Percentiles rank a stretch among this genome's conserved stretches.
phyloP scores from a whole-genome alignment of 495 filamentous ascomycete species.

The Talaromyces adpressus region DNA sequence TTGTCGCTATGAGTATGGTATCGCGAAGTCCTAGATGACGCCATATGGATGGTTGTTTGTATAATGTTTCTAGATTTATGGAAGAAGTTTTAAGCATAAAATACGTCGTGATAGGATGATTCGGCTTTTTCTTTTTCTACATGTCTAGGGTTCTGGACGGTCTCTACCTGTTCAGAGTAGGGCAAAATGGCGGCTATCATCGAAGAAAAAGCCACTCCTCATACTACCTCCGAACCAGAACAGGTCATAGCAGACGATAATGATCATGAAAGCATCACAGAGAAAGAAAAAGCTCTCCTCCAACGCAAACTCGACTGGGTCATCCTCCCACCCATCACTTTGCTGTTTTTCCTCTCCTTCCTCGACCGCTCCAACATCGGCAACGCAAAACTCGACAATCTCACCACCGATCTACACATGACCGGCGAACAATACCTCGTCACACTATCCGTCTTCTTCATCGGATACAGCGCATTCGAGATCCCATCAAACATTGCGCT shows the following conservation, averaged over 20 bases:
- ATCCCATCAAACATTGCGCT: constrained; percentile 69
- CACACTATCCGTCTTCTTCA: constrained; percentile 66
- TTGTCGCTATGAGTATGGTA: background rate
- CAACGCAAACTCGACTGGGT: constrained; percentile 59
- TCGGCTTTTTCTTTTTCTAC: background rate
- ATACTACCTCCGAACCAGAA: background rate
- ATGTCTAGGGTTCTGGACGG: background rate
- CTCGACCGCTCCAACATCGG: constrained; percentile 67
- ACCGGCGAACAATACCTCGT: constrained; percentile 67
- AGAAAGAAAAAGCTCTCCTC: constrained; percentile 53
- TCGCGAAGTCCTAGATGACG: background rate
- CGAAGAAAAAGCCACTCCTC: background rate
- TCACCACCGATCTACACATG: constrained; percentile 57
- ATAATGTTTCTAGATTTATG: background rate
- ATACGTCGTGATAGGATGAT: background rate
- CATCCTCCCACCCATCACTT: constrained; percentile 58
- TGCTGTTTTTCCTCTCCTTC: constrained; percentile 68
- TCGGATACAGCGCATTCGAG: constrained; percentile 68
- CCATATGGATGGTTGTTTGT: background rate
- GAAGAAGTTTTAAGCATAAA: background rate
- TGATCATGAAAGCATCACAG: background rate
- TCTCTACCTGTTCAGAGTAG: background rate
- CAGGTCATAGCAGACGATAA: background rate
- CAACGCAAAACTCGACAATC: constrained; percentile 55
- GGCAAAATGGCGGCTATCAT: background rate